Conservation (phyloP, 345 rosid genomes). For the Populus nigra region DNA sequence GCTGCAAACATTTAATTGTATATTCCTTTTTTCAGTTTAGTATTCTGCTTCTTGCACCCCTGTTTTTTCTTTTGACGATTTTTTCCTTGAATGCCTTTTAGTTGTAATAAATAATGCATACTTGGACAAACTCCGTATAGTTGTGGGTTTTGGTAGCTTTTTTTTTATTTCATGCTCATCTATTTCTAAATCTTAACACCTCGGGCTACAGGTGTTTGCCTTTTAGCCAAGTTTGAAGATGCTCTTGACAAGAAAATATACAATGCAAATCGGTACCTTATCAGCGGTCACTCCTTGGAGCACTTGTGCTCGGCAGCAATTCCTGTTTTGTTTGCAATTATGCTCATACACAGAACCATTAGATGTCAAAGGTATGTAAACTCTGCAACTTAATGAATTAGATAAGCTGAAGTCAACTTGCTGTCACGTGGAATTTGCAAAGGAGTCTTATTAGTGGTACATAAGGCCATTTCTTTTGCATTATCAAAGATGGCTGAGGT, state of each 20-base stretch:
- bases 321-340: conserved; percentile 53
- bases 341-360: conserved; percentile 63
- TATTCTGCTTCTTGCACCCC: no score
- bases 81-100: not conserved
- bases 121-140: not conserved
- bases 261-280: conserved; percentile 44
- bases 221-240: conserved; percentile 58
- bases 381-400: not conserved
- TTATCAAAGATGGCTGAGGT: not conserved
- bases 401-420: not conserved
- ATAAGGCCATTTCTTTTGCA: not conserved
- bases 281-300: conserved; percentile 79
- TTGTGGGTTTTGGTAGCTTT: not conserved
- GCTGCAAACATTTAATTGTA: no score
- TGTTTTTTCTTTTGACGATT: no score
- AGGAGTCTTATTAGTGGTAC: not conserved
- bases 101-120: not conserved
- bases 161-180: not conserved
- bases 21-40: no score
- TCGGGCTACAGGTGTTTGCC: conserved; percentile 45
- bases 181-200: conserved; percentile 1
- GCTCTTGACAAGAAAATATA: conserved; percentile 65
- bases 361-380: conserved; percentile 61
- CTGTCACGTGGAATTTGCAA: no score
- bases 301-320: conserved; percentile 61